Percentiles rank a stretch among this genome's conserved stretches.
phyloP scores from a whole-genome alignment of 1,284 basidiomycete species.

The Ustilago lituana region DNA sequence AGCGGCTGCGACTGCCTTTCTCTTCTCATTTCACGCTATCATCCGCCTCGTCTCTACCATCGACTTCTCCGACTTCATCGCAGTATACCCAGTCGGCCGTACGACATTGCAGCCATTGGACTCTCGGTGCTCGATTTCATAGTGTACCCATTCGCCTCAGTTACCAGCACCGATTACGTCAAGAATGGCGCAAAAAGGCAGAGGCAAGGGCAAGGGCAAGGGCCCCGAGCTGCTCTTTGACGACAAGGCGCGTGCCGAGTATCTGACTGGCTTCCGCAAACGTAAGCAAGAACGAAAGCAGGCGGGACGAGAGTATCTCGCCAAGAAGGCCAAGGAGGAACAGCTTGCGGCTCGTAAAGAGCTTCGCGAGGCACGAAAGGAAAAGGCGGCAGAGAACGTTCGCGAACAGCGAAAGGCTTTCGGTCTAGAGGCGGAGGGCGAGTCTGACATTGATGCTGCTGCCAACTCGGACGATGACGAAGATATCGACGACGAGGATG shows the following conservation, averaged over 20 bases:
- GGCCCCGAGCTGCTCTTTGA: conserved; percentile 57
- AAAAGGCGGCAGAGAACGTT: conserved; percentile 61
- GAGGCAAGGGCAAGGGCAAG: conserved; percentile 34
- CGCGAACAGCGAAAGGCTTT: conserved; percentile 52
- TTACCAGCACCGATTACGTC: no score
- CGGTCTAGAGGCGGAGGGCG: conserved; percentile 52
- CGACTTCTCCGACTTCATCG: no score
- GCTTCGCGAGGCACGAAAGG: conserved; percentile 47
- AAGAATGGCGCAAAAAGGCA: no score
- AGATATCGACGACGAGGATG: conserved; percentile 21
- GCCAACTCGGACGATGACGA: conserved; percentile 19
- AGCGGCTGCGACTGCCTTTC: no score
- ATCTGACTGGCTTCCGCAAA: conserved; percentile 64
- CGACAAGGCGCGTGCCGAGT: conserved; percentile 61
- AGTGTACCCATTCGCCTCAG: no score
- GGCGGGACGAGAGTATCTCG: conserved; percentile 53
- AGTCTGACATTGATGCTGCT: conserved; percentile 43
- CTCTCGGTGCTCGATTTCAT: no score
- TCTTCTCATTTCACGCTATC: no score
- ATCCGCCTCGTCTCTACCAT: no score
- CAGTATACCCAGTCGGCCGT: no score
- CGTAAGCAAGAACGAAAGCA: conserved; percentile 63
- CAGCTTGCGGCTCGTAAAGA: conserved; percentile 40
- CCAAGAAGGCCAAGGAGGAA: conserved; percentile 52
- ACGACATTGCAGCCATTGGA: no score